These are phyloP conservation scores for Aspergillus bridgeri DNA, from an alignment of 495 filamentous ascomycete genomes.

Conservation along the genomic window DNA sequence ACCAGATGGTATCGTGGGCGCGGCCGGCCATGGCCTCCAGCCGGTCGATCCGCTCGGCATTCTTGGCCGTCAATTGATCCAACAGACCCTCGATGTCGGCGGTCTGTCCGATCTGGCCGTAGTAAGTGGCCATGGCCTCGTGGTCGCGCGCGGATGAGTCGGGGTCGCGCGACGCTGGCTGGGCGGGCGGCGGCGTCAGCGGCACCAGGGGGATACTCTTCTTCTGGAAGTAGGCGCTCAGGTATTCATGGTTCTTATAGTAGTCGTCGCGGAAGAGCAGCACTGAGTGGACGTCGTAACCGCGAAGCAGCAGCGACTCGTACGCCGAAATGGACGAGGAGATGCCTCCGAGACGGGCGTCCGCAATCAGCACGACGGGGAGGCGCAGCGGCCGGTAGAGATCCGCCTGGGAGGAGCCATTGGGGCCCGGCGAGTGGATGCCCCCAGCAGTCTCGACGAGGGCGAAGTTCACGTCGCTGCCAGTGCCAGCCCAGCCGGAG, in stretches of 20 bases:
- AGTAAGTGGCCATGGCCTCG: slow-evolving; percentile 57
- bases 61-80: slow-evolving; percentile 44
- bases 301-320: slow-evolving; percentile 67
- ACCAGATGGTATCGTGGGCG: slow-evolving; percentile 66
- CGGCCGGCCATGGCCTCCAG: slow-evolving; percentile 55
- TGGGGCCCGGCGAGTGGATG: slow-evolving; percentile 68
- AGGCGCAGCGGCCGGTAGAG: slow-evolving; percentile 66
- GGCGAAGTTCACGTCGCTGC: slow-evolving; percentile 37
- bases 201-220: slow-evolving; percentile 53
- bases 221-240: slow-evolving; percentile 58
- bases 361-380: slow-evolving; percentile 69
- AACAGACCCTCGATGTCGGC: slow-evolving; percentile 40
- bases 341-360: slow-evolving; percentile 70
- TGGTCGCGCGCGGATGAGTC: slow-evolving; percentile 43
- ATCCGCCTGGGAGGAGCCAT: slow-evolving; percentile 71
- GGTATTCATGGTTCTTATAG: slow-evolving; percentile 63
- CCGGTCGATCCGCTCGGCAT: slow-evolving; percentile 48
- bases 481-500: slow-evolving; percentile 36
- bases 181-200: slow-evolving; percentile 51
- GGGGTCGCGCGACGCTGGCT: slow-evolving; percentile 22
- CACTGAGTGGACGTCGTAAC: slow-evolving; percentile 68
- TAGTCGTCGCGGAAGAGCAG: slow-evolving; percentile 58
- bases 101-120: slow-evolving; percentile 34
- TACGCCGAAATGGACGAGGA: slow-evolving; percentile 70
- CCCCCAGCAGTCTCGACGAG: slow-evolving; percentile 77